These are phyloP conservation scores for Scortechinia acanthostroma DNA, from an alignment of 2,329 filamentous ascomycete genomes.

Conservation along the genomic window DNA sequence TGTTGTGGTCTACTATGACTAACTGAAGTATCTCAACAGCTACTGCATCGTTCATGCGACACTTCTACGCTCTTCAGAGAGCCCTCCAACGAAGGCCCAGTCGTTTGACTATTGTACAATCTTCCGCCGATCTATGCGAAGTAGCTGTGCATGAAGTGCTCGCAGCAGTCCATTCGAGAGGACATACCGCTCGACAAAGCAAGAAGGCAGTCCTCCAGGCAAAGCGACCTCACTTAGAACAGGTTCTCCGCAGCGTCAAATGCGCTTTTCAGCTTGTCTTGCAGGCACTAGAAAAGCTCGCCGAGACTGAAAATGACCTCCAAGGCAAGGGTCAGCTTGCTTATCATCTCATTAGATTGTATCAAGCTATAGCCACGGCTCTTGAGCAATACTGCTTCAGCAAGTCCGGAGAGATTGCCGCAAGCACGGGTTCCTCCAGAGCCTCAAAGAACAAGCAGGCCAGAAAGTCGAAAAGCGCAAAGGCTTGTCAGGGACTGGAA, in stretches of 20 bases:
- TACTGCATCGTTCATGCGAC: slow-evolving; percentile 18
- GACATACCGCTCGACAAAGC: not conserved
- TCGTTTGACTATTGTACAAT: slow-evolving; percentile 10
- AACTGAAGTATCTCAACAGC: too few species aligned
- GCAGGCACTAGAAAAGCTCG: not conserved
- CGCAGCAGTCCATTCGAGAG: not conserved
- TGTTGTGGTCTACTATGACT: not conserved
- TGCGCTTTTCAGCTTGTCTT: not conserved
- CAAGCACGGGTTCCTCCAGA: not conserved
- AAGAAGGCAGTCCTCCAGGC: not conserved
- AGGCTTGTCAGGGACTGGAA: too few species aligned
- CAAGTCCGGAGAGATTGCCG: not conserved
- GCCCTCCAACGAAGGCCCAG: slow-evolving; percentile 17
- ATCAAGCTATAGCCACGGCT: slow-evolving; percentile 11
- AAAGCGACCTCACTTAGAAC: not conserved
- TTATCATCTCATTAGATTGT: slow-evolving; percentile 23
- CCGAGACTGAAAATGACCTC: slow-evolving; percentile 2
- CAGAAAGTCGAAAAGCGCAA: not conserved
- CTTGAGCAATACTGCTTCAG: not conserved
- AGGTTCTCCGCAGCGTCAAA: not conserved
- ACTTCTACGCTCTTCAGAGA: slow-evolving; percentile 20
- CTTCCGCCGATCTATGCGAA: slow-evolving; percentile 9
- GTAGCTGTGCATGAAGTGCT: not conserved
- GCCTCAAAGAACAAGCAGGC: not conserved
- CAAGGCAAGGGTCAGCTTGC: slow-evolving; percentile 12